Base-by-base conservation (phyloP, 208 protist species). In the Acanthamoeba triangularis region DNA sequence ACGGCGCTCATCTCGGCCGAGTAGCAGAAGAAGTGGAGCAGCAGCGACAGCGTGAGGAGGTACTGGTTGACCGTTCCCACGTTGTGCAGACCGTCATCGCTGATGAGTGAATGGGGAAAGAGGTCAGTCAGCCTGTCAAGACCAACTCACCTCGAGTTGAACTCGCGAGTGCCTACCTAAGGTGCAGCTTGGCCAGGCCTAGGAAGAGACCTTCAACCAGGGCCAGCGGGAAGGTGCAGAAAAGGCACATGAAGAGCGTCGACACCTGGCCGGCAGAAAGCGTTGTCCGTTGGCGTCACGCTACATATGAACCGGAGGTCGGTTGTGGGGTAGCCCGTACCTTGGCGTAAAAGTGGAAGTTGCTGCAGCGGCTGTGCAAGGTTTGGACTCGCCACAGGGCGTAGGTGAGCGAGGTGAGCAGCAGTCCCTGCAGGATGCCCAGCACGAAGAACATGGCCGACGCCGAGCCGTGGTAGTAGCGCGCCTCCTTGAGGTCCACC, bases 201-300 rank as follows among this genome's bases (percentile, higher is more conserved):
- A 80, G 47, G 72, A 80, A 33, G 72, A 80, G 30, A 0, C 72
- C 72, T 25, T 80, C 72, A 35, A 80, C 25, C 72, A 44, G 25
- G 10, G 72, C 72, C 33, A 80, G 72, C 18, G 72, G 72, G 72
- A 80, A 80, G 30, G 72, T 80, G 72, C 72, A 80, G 72, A 80
- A 80, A 8, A 80, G 33, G 72, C 72, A 80, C 72, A 80, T 33
- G n/a, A 47, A 80, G 11, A 80, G 33, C 37, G 72, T 80, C 3
- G 16, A 20, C 10, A 80, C 72, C 72, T 59, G 54, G 0, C n/a
- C 3, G 20, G 52, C 52, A 56, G 52, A 56, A 59, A 16, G 7
- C 54, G 54, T n/a, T n/a, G n/a, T n/a, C 44, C 10, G 44, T 47
- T 47, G 44, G 44, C 6, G 10, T 13, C 44, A 13, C 44, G 44